Evolutionary conservation across 805 yeast genomes (phyloP).

Genomic region (Candida gorgasii): DNA sequence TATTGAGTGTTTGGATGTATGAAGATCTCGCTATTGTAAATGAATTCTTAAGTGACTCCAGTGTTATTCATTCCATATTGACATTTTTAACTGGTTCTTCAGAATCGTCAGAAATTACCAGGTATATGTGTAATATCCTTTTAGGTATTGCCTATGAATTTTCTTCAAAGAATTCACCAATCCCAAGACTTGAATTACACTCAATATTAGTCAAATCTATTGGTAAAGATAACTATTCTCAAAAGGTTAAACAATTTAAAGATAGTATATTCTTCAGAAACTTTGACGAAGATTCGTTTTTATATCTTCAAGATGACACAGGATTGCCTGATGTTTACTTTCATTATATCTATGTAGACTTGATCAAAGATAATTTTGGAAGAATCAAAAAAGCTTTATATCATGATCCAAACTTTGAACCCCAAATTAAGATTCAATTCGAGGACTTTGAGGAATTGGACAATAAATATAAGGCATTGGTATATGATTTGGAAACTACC

Average conservation of each 20-base stretch:
- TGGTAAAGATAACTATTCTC: constrained; percentile 77
- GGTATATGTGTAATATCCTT: constrained; percentile 70
- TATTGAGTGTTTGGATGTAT: constrained; percentile 73
- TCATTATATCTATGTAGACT: constrained; percentile 58
- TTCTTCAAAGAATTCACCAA: constrained; percentile 59
- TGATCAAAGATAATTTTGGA: constrained; percentile 66
- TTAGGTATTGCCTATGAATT: constrained; percentile 84
- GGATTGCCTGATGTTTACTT: constrained; percentile 88
- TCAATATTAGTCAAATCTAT: constrained; percentile 65
- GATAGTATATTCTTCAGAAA: constrained; percentile 56
- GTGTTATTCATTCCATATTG: constrained; percentile 66
- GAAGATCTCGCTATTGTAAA: constrained; percentile 75
- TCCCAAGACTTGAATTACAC: constrained; percentile 60
- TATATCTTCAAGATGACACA: constrained; percentile 66
- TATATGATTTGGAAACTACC: constrained; percentile 23
- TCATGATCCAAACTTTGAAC: constrained; percentile 74
- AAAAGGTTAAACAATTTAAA: constrained; percentile 71
- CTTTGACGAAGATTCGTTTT: constrained; percentile 52
- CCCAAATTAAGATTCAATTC: constrained; percentile 63
- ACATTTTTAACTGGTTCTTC: constrained; percentile 57
- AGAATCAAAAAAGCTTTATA: constrained; percentile 71
- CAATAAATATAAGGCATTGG: constrained; percentile 29
- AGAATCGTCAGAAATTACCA: constrained; percentile 54
- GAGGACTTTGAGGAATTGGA: constrained; percentile 55
- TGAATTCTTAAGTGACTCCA: constrained; percentile 68